Conservation (phyloP, 148 eudicot genomes). For the Vaccinium macrocarpon region DNA sequence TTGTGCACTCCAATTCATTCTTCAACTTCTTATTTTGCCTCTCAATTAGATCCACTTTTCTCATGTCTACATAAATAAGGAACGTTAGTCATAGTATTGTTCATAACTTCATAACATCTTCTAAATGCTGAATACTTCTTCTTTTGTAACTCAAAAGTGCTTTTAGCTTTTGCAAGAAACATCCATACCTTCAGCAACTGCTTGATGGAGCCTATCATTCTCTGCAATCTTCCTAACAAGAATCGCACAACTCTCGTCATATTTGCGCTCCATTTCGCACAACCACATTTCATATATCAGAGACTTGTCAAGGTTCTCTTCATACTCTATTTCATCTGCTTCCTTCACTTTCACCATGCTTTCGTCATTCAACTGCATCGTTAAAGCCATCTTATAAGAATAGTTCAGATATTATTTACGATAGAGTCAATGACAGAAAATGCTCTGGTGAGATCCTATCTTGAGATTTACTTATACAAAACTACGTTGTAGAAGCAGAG, state of each 20-base stretch:
- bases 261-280: background rate
- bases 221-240: background rate
- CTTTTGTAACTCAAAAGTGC: background rate
- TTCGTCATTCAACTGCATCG: background rate
- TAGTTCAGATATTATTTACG: background rate
- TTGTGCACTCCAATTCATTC: background rate
- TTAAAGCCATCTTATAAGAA: background rate
- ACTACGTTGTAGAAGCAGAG: background rate
- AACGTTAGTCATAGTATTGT: background rate
- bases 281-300: background rate
- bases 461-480: background rate
- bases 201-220: conserved; percentile 9
- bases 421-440: background rate
- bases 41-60: background rate
- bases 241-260: background rate
- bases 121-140: background rate
- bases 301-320: background rate
- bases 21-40: background rate
- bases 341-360: background rate
- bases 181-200: conserved; percentile 10
- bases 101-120: background rate
- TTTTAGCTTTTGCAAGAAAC: background rate
- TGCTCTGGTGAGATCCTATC: background rate
- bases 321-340: background rate
- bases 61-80: background rate